Base-by-base conservation (phyloP, 371 early-diverging fungal genomes). In the Coemansia sp. region DNA sequence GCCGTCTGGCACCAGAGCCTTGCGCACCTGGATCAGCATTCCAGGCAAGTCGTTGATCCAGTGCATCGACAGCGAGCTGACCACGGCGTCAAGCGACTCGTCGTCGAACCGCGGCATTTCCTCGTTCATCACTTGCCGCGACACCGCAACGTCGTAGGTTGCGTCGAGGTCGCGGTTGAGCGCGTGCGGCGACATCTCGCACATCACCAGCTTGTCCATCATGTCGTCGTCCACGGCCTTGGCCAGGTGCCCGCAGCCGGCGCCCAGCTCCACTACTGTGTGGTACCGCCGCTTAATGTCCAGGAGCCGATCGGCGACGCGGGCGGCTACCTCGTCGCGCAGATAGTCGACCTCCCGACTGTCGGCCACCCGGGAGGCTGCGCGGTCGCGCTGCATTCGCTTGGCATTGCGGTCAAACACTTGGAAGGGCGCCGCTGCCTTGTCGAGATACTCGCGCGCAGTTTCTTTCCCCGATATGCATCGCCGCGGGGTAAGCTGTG, bases 31-130 rank as follows among this genome's bases (percentile, higher is more conserved):
- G 20, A 92, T 92, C 70, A 97, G 77, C 45, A 92, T 80, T 0
- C 92, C 95, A 30, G 94, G 94, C 47, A 97, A 82, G 77, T 97
- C 97, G 64, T 97, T 97, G 50, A 95, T 87, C 98, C 98, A 97
- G 74, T 97, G 95, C 81, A 96, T 75, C 0, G 90, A 86, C 63
- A 97, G 57, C 57, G 86, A 90, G 74, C 91, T 91, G 39, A 97
- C 81, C 10, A 94, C 88, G 3, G 90, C 91, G 40, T 97, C 95
- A 56, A 94, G 72, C 5, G 89, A 86, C 76, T 94, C 83, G 41
- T 89, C 88, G 41, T 81, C 83, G 70, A 97, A 95, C 14, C 89
- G 86, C 30, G 86, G 66, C 31, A 67, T 35, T 57, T 96, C 98
- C 77, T 95, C 94, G 76, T 95, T 92, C 10, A 92, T 88, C 1